A percentile compares a stretch with the other conserved stretches of the same genome.
phyloP scores from a whole-genome alignment of 331 rosid genomes.

The Acacia concinna region DNA sequence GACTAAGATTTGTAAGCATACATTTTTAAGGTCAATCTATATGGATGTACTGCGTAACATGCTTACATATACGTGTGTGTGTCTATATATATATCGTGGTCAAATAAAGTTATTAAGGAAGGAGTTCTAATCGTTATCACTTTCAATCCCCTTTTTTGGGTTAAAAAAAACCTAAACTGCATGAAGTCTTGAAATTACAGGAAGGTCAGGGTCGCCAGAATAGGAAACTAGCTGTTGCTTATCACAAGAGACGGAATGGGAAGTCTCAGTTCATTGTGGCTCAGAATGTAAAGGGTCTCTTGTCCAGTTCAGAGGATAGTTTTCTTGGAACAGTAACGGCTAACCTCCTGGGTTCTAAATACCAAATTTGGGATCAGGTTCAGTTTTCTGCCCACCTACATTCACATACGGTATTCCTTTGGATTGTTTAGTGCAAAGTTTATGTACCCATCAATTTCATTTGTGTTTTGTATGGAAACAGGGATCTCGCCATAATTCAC shows the following conservation, averaged over 20 bases:
- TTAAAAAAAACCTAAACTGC: not conserved
- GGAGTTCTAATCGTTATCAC: not conserved
- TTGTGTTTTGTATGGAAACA: constrained; percentile 26
- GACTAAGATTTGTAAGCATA: not conserved
- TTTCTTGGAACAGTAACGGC: constrained; percentile 74
- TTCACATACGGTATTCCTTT: not conserved
- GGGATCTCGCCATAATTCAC: constrained; percentile 44
- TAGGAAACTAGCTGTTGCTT: constrained; percentile 81
- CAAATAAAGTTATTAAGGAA: not conserved
- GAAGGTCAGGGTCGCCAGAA: constrained; percentile 93
- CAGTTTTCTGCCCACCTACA: not conserved
- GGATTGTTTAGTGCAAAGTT: not conserved
- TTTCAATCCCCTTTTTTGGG: not conserved
- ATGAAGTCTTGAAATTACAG: constrained; percentile 35
- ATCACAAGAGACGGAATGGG: constrained; percentile 62
- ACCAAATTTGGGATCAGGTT: constrained; percentile 87
- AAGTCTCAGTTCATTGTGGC: constrained; percentile 64
- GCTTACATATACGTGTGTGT: not conserved
- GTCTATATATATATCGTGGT: constrained; percentile 24
- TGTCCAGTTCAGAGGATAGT: constrained; percentile 56
- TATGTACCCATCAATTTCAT: constrained; percentile 1
- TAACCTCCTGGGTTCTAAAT: constrained; percentile 82
- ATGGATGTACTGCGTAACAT: not conserved
- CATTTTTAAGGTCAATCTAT: not conserved
- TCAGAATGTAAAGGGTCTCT: constrained; percentile 64